These are phyloP conservation scores for Tetrapyrgos nigripes DNA, from an alignment of 1,284 basidiomycete species.

Conservation along the genomic window DNA sequence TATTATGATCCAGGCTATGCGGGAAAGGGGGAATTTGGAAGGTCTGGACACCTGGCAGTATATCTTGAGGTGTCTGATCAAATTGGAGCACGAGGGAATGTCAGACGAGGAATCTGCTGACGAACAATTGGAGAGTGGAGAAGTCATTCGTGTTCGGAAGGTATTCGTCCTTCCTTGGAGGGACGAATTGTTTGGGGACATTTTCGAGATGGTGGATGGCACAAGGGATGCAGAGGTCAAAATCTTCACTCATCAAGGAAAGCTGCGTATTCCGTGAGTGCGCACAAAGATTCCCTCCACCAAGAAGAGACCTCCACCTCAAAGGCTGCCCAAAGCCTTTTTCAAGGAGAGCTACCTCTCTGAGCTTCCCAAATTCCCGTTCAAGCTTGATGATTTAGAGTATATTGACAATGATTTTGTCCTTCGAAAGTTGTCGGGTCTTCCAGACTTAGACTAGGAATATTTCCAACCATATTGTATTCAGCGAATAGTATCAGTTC, in stretches of 20 bases:
- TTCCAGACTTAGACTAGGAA: too few species aligned
- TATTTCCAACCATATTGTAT: too few species aligned
- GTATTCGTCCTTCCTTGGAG: not conserved
- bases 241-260: not conserved
- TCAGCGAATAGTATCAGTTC: too few species aligned
- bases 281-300: not conserved
- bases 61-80: not conserved
- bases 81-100: constrained; percentile 1
- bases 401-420: too few species aligned
- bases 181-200: not conserved
- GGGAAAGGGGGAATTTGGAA: not conserved
- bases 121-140: not conserved
- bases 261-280: not conserved
- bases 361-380: too few species aligned
- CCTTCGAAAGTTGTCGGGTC: too few species aligned
- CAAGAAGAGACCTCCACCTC: not conserved
- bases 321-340: not conserved
- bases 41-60: not conserved
- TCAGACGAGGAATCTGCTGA: constrained; percentile 1
- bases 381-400: too few species aligned
- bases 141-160: too few species aligned
- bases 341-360: not conserved
- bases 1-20: not conserved
- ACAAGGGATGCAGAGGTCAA: not conserved
- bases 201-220: not conserved